Conservation (phyloP, 352 stramenopile species). For the Pythium folliculosum region DNA sequence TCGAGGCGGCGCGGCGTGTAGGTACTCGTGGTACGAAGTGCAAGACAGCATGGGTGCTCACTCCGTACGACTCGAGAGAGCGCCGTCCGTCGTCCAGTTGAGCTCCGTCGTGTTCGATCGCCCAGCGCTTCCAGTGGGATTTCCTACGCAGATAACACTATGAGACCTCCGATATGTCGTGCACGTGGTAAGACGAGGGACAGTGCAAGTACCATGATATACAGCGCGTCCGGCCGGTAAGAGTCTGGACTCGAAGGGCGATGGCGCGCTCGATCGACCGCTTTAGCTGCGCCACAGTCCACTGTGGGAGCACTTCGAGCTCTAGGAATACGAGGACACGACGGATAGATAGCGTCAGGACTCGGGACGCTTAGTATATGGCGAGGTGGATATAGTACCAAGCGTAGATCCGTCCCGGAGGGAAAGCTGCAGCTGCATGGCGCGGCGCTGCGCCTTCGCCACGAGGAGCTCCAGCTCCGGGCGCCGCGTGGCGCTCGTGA, state of each 20-base stretch:
- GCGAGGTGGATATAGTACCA: neutral
- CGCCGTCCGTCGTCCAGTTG: slow-evolving; percentile 9
- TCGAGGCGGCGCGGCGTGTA: neutral
- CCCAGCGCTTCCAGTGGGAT: slow-evolving; percentile 20
- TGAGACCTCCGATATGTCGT: neutral
- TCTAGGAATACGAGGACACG: neutral
- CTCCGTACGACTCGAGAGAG: slow-evolving; percentile 12
- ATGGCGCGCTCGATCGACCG: slow-evolving; percentile 14
- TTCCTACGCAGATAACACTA: slow-evolving; percentile 9
- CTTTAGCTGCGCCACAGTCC: slow-evolving; percentile 23
- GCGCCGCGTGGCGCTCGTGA: neutral
- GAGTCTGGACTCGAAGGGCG: neutral
- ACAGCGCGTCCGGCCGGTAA: neutral
- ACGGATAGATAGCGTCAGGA: neutral
- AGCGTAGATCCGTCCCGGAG: slow-evolving; percentile 10
- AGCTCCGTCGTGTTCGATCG: slow-evolving; percentile 9
- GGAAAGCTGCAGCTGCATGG: slow-evolving; percentile 13
- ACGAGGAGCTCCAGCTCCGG: slow-evolving; percentile 21
- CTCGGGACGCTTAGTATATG: neutral
- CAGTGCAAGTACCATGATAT: slow-evolving; percentile 15
- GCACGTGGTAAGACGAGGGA: too few species aligned
- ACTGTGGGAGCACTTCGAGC: slow-evolving; percentile 13
- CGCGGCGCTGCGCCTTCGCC: slow-evolving; percentile 12
- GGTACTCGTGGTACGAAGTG: neutral
- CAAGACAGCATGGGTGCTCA: neutral